Evolutionary conservation across 2,329 filamentous ascomycete genomes (phyloP).

Genomic region (Beauveria medogensis): DNA sequence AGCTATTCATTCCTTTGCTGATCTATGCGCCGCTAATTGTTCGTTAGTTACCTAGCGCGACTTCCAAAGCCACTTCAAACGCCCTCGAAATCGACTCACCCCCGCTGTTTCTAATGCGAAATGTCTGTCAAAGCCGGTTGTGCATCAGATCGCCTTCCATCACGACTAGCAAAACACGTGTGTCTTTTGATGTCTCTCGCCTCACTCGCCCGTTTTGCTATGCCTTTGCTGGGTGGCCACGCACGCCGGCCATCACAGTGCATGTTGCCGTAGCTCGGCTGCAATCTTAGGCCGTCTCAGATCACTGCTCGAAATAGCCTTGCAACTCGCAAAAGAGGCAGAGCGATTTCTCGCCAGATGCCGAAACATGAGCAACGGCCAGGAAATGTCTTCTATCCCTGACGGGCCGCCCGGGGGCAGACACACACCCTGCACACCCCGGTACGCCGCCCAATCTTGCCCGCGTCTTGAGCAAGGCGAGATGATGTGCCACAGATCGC

Average conservation of each 20-base stretch:
- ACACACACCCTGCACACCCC: background rate
- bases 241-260: background rate
- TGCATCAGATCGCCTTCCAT: background rate
- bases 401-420: background rate
- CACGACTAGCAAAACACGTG: background rate
- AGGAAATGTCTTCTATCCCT: background rate
- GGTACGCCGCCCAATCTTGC: conserved; percentile 12
- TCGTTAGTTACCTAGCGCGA: no score
- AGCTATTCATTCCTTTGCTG: background rate
- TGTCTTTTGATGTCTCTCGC: background rate
- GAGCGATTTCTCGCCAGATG: background rate
- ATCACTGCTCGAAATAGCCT: conserved; percentile 15
- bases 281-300: conserved; percentile 19
- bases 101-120: background rate
- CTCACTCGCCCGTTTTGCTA: conserved; percentile 1
- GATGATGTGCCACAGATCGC: conserved; percentile 35
- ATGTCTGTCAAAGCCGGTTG: background rate
- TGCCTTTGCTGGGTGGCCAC: background rate
- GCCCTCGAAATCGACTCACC: background rate
- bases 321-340: background rate
- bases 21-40: background rate
- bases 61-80: background rate
- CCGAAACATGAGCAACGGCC: background rate
- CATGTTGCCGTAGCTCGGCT: conserved; percentile 3
- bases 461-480: conserved; percentile 21